Conservation (phyloP, 1,284 basidiomycete species). For the Volvariella surrecta region DNA sequence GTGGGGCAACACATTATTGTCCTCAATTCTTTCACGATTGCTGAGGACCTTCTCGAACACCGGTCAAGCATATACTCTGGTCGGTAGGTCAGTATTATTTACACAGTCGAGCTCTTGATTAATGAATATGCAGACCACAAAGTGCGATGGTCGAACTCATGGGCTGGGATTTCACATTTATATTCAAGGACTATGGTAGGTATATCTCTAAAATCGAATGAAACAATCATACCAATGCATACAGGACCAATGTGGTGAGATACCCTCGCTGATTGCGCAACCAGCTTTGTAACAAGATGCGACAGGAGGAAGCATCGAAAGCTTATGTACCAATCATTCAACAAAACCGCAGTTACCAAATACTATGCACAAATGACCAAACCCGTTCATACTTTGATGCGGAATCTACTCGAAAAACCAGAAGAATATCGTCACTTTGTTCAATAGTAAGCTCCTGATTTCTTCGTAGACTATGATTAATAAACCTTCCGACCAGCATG, state of each 20-base stretch:
- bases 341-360: conserved; percentile 2
- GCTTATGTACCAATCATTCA: conserved; percentile 5
- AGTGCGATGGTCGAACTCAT: conserved; percentile 4
- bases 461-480: conserved; percentile 6
- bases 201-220: background rate
- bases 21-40: conserved; percentile 5
- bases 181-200: conserved; percentile 5
- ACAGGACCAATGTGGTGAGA: too few relatives aligned
- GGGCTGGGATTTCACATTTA: conserved; percentile 8
- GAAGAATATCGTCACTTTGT: conserved; percentile 1
- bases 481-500: conserved; percentile 1
- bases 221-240: too few relatives aligned
- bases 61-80: conserved; percentile 6
- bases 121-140: too few relatives aligned
- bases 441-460: conserved; percentile 1
- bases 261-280: too few relatives aligned
- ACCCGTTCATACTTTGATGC: conserved; percentile 1
- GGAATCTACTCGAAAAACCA: background rate
- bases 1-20: conserved; percentile 4
- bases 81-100: background rate
- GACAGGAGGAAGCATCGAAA: conserved; percentile 5
- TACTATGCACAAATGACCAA: background rate
- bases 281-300: too few relatives aligned
- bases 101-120: too few relatives aligned
- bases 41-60: conserved; percentile 2